phyloP scores from a whole-genome alignment of 768 basidiomycete species.

The Butyriboletus loyo region DNA sequence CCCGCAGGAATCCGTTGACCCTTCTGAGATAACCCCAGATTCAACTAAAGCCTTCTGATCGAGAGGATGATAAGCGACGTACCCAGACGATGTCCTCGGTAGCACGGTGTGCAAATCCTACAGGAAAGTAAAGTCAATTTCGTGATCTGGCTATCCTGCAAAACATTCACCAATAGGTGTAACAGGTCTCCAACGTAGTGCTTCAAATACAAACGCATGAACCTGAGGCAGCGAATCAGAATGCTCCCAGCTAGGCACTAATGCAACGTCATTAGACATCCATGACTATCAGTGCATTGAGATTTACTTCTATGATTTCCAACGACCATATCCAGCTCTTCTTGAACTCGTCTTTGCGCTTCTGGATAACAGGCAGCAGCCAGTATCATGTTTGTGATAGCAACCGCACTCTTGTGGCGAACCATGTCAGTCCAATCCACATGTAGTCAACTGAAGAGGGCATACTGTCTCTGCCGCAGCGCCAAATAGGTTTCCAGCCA shows the following conservation, averaged over 20 bases:
- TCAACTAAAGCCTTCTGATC: constrained; percentile 33
- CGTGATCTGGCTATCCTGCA: neutral
- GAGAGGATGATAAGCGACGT: neutral
- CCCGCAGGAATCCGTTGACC: constrained; percentile 23
- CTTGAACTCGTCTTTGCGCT: constrained; percentile 47
- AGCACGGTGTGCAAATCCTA: constrained; percentile 55
- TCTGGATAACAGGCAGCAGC: constrained; percentile 54
- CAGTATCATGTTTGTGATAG: constrained; percentile 49
- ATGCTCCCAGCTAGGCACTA: constrained; percentile 38
- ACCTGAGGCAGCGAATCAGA: constrained; percentile 32
- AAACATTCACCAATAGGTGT: constrained; percentile 19
- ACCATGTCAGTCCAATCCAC: neutral
- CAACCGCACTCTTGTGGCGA: constrained; percentile 40
- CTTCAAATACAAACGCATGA: constrained; percentile 36
- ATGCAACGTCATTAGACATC: neutral
- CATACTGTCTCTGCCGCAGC: constrained; percentile 54
- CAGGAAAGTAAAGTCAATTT: neutral
- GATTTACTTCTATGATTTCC: constrained; percentile 34
- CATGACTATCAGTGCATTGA: neutral
- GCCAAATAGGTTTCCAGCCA: constrained; percentile 56
- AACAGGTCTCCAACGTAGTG: constrained; percentile 36
- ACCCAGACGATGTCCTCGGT: constrained; percentile 65
- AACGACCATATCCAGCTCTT: constrained; percentile 51
- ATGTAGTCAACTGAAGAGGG: neutral
- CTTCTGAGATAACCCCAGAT: constrained; percentile 7